Evolutionary conservation across 1,284 basidiomycete genomes (phyloP).

Genomic region (Athelia sp.): DNA sequence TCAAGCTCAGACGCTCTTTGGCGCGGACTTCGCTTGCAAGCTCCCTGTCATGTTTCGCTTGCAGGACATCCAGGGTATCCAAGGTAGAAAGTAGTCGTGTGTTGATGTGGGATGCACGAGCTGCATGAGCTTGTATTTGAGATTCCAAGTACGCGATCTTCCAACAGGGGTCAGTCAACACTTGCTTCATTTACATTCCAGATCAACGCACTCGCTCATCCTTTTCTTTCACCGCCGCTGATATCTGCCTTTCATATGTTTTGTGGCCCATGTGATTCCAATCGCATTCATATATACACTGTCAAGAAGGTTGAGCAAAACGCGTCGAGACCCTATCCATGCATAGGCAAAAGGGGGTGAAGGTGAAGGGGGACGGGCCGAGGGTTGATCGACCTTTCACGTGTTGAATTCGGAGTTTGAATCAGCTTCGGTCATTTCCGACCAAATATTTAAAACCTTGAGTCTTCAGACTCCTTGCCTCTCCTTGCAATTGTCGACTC

Average conservation of each 20-base stretch:
- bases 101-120: constrained; percentile 42
- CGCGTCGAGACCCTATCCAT: no score
- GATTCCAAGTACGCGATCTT: constrained; percentile 34
- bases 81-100: constrained; percentile 43
- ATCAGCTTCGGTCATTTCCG: no score
- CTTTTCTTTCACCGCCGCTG: not conserved
- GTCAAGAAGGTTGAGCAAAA: no score
- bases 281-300: no score
- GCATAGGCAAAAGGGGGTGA: no score
- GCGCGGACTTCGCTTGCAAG: constrained; percentile 30
- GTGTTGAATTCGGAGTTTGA: no score
- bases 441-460: no score
- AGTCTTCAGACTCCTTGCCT: no score
- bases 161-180: not conserved
- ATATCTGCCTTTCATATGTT: not conserved
- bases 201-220: not conserved
- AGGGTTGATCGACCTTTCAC: no score
- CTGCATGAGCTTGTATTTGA: constrained; percentile 33
- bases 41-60: constrained; percentile 34
- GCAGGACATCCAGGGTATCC: constrained; percentile 45
- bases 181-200: not conserved
- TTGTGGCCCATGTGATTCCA: no score
- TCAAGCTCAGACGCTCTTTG: constrained; percentile 31
- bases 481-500: no score
- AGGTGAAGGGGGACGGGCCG: no score